phyloP scores from a whole-genome alignment of 129 eudicot genomes.

The Sambucus nigra region DNA sequence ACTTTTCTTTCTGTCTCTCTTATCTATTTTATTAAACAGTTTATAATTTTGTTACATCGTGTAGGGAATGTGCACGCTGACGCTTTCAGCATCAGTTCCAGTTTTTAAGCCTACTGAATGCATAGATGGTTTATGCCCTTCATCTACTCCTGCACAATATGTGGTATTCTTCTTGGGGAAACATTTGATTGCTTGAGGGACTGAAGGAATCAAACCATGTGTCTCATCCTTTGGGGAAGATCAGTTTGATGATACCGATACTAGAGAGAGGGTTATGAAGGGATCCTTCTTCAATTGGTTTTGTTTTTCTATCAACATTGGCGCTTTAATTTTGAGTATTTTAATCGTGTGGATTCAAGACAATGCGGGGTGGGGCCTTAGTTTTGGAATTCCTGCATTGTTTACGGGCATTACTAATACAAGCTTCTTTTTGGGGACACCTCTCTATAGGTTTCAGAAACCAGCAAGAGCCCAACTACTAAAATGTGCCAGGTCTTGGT shows the following conservation, averaged over 20 bases:
- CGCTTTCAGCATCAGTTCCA: slow-evolving; percentile 66
- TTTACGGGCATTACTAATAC: slow-evolving; percentile 56
- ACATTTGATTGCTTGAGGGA: slow-evolving; percentile 68
- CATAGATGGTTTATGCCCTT: too few relatives aligned
- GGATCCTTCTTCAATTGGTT: slow-evolving; percentile 92
- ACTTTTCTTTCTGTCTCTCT: too few relatives aligned
- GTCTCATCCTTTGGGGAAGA: too few relatives aligned
- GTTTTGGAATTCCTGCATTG: slow-evolving; percentile 90
- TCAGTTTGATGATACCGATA: too few relatives aligned
- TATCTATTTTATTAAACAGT: too few relatives aligned
- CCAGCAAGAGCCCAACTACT: slow-evolving; percentile 92
- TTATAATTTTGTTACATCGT: too few relatives aligned
- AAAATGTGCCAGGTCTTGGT: too few relatives aligned
- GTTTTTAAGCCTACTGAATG: too few relatives aligned
- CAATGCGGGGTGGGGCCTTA: slow-evolving; percentile 82
- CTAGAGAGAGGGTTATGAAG: slow-evolving; percentile 65
- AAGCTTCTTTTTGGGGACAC: slow-evolving; percentile 67
- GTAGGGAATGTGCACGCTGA: too few relatives aligned
- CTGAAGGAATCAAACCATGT: too few relatives aligned
- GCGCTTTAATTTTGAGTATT: too few relatives aligned
- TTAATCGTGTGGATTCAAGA: too few relatives aligned
- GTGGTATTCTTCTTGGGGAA: slow-evolving; percentile 57
- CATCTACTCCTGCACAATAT: slow-evolving; percentile 47
- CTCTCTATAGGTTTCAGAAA: slow-evolving; percentile 70
- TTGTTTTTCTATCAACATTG: slow-evolving; percentile 65